phyloP scores from a whole-genome alignment of 2,329 filamentous ascomycete species.

The Neonectria neomacrospora region DNA sequence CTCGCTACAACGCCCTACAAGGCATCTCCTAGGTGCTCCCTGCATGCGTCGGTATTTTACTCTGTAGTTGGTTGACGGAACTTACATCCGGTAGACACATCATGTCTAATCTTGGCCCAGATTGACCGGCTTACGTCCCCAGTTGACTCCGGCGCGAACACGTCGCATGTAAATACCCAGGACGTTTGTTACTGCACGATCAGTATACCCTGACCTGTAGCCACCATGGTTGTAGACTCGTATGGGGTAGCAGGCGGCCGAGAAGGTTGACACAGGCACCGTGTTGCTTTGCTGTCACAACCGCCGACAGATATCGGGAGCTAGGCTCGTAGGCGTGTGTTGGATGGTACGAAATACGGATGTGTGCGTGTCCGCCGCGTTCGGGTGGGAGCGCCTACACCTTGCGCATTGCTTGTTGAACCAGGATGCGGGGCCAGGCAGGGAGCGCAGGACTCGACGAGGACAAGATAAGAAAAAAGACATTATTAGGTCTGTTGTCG shows the following conservation, averaged over 20 bases:
- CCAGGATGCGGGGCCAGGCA: slow-evolving; percentile 5
- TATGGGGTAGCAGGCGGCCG: not conserved
- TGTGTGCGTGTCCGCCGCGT: slow-evolving; percentile 1
- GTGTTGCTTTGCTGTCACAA: slow-evolving; percentile 12
- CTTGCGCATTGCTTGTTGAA: slow-evolving; percentile 7
- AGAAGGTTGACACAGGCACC: not conserved
- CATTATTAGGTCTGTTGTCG: not conserved
- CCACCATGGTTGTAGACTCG: not conserved
- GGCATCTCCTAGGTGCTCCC: not conserved
- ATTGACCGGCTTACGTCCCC: not conserved
- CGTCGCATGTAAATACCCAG: not conserved
- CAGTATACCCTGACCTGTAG: not conserved
- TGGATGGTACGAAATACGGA: not conserved
- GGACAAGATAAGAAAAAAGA: slow-evolving; percentile 17
- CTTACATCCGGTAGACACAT: slow-evolving; percentile 1
- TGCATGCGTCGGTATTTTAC: not conserved
- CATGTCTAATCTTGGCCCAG: not conserved
- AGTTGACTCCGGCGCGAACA: not conserved
- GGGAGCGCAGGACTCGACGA: slow-evolving; percentile 10
- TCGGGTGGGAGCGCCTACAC: slow-evolving; percentile 13
- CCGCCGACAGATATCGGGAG: slow-evolving; percentile 13
- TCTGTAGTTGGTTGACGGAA: not conserved
- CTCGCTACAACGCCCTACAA: not conserved
- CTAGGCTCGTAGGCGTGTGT: not conserved
- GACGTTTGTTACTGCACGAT: not conserved